These are phyloP conservation scores for Hypoxylon intermedium DNA, from an alignment of 495 filamentous ascomycete genomes.

Conservation along the genomic window DNA sequence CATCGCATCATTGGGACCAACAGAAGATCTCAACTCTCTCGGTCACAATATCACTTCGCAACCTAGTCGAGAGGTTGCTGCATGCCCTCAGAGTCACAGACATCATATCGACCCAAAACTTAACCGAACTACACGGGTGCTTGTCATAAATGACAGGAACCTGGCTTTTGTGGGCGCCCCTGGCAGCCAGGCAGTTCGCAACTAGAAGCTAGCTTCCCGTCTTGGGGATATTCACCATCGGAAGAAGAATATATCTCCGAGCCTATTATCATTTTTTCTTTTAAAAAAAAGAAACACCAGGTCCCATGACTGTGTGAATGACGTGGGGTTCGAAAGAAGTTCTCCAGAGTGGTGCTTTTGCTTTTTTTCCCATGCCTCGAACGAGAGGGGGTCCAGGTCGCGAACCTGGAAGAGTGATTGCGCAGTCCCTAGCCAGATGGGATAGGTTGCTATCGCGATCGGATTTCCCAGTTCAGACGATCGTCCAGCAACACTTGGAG, in stretches of 20 bases:
- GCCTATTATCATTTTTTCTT: conserved; percentile 20
- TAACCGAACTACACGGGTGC: conserved; percentile 3
- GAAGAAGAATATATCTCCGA: conserved; percentile 7
- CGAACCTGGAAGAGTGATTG: conserved; percentile 5
- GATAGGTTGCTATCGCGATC: conserved; percentile 1
- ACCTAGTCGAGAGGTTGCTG: conserved; percentile 3
- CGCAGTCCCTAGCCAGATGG: conserved; percentile 1
- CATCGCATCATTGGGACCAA: conserved; percentile 7
- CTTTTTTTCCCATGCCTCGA: conserved; percentile 11
- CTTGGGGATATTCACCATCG: conserved; percentile 3
- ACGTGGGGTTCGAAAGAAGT: conserved; percentile 10
- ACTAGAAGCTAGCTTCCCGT: conserved; percentile 4
- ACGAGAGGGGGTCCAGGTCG: conserved; percentile 1
- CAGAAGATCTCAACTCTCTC: conserved; percentile 2
- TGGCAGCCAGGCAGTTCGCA: conserved; percentile 10
- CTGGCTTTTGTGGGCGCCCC: not conserved
- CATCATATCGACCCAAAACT: conserved; percentile 2
- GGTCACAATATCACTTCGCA: conserved; percentile 17
- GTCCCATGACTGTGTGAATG: conserved; percentile 9
- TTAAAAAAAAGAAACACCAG: too few species aligned
- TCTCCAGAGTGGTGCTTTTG: conserved; percentile 1
- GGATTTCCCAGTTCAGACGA: conserved; percentile 8
- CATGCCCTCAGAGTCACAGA: conserved; percentile 1
- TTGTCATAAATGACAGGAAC: conserved; percentile 35
- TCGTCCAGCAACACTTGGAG: conserved; percentile 33